Base-by-base conservation (phyloP, 768 basidiomycete genomes). In the Tulasnella sp. region DNA sequence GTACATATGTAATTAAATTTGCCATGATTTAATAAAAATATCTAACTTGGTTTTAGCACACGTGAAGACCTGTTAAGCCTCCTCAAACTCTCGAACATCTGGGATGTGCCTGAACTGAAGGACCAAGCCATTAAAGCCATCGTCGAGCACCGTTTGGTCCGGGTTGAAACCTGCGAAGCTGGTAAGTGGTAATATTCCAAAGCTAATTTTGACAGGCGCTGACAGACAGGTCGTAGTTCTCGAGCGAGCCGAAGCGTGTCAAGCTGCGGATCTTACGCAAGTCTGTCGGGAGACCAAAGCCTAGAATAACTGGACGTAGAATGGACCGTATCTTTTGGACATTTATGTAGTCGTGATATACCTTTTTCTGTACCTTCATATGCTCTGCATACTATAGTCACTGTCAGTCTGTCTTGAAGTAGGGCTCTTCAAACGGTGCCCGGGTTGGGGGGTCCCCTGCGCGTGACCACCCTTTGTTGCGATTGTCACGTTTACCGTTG, bases 61-160 rank as follows among this genome's bases (percentile, higher is more conserved):
- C n/a, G n/a, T 24, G 76, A 46, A 24, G 31, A 40, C 31, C 31
- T 77, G 46, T 42, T 77, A 3, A 58, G 48, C 48, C 37, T 77
- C n/a, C 50, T 77, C 44, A 48, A 77, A 11, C 44, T 77, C 20
- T 50, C 46, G n/a, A 77, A 77, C 54, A 37, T 50, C 40, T 77
- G 76, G 76, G 44, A 48, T 20, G 24, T 77, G 9, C 44, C 42
- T 22, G 54, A 50, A 48, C 22, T 77, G 46, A 77, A 77, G 31
- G 34, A 16, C 4, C 42, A 77, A 77, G 50, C 76, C 6, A 16
- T 40, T 1, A 58, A 54, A 31, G 40, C 76, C 8, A 77, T 77
- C 76, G 76, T 77, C 16, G 76, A 77, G 18, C 54, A 58, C 37
- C n/a, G 48, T 16, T 8, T 77, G 37, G 31, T 77, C 34, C 76